phyloP scores from a whole-genome alignment of 805 yeast species.

The Candida palmyrensis region DNA sequence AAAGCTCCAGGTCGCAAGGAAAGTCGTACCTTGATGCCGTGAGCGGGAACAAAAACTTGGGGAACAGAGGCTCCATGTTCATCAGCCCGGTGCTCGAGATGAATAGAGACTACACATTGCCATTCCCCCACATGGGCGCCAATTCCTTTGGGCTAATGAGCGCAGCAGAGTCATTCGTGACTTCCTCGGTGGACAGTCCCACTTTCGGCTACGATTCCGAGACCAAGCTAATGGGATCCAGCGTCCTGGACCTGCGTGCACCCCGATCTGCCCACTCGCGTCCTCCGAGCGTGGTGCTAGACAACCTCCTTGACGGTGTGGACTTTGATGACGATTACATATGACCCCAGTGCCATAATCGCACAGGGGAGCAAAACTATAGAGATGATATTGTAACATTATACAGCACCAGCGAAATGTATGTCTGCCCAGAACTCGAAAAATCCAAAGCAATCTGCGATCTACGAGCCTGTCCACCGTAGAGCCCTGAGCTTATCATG shows the following conservation, averaged over 20 bases:
- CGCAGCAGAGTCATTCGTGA: too few relatives aligned
- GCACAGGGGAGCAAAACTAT: not conserved
- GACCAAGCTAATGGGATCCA: too few relatives aligned
- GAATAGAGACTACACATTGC: constrained; percentile 14
- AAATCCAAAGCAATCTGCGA: too few relatives aligned
- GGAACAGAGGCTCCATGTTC: constrained; percentile 42
- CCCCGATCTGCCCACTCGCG: constrained; percentile 17
- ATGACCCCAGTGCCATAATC: too few relatives aligned
- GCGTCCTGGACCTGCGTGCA: too few relatives aligned
- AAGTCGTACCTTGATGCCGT: constrained; percentile 24
- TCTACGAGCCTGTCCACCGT: too few relatives aligned
- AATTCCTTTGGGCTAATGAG: too few relatives aligned
- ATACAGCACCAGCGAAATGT: constrained; percentile 1
- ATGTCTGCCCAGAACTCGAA: too few relatives aligned
- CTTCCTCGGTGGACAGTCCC: too few relatives aligned
- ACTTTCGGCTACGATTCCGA: too few relatives aligned
- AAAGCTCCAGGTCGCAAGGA: constrained; percentile 17
- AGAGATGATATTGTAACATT: not conserved
- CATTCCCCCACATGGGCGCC: constrained; percentile 10
- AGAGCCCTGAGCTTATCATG: too few relatives aligned
- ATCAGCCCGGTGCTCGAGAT: constrained; percentile 47
- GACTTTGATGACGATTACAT: too few relatives aligned
- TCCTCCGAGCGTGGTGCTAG: constrained; percentile 48
- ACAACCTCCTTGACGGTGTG: constrained; percentile 40
- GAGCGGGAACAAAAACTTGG: constrained; percentile 2